Evolutionary conservation across 2,329 filamentous ascomycete genomes (phyloP), one percentile per base, ranked within the genome.

Genomic region (Monilinia laxa): DNA sequence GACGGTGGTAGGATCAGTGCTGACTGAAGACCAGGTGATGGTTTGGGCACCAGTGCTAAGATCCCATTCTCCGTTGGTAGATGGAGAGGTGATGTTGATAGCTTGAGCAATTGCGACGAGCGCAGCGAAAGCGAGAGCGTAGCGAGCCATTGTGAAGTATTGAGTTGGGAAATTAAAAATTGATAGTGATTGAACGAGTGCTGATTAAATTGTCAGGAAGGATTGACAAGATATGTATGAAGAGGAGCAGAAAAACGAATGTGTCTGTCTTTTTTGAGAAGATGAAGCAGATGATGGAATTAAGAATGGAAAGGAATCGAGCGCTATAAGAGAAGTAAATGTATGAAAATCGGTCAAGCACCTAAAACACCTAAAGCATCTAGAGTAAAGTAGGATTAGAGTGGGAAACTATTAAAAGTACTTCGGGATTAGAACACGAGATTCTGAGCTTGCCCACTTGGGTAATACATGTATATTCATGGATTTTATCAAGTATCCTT

Each of bases 101-200:
- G 64, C 64, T 47, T 66, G 64, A 55, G 64, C 64, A 35, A 66
- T 62, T 49, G 64, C 64, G 58, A 66, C 6, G 40, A 66, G 64
- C 47, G 64, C 40, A 28, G 64, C 31, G 42, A 66, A 20, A 28
- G 64, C 47, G 56, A 65, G 47, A 53, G 55, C 42, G 64, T 65
- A 65, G 23, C 64, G 64, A 35, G 64, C 64, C 64, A 65, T 65
- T 65, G 42, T 60, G 38, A 58, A 31, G 51, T 20, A 2, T 51
- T 58, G 23, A n/a, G 42, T 60, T 60, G 35, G 35, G 40, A 23
- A 62, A 54, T 54, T 62, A 42, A 62, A 54, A 53, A 14, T 62
- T 28, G 35, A 28, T 62, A 18, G 28, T 53, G 25, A 28, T 65
- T 60, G 55, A 59, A 28, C 23, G 47, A 63, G 31, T 63, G 60